Evolutionary conservation across 441 rosid species (phyloP).

Genomic region (Adansonia gregorii): DNA sequence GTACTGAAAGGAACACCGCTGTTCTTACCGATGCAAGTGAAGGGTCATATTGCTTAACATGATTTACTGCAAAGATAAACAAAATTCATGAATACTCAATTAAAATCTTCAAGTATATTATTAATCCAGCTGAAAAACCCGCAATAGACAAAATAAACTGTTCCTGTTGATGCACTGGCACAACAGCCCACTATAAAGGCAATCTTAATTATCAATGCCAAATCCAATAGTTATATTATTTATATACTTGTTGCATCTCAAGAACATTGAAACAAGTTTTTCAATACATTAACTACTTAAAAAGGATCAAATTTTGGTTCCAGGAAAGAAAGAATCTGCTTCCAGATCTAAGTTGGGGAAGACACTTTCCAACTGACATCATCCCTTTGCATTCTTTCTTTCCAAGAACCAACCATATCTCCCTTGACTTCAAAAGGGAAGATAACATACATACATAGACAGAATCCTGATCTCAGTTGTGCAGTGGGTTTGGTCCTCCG

Average conservation of each 20-base stretch:
- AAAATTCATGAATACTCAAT: background rate
- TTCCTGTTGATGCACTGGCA: background rate
- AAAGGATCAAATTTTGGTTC: slow-evolving; percentile 30
- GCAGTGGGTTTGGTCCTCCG: slow-evolving; percentile 59
- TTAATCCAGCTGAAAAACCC: background rate
- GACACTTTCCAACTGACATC: background rate
- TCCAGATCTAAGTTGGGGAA: background rate
- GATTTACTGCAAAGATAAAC: background rate
- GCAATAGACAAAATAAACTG: background rate
- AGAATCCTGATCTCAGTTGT: slow-evolving; percentile 37
- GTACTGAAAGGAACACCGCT: background rate
- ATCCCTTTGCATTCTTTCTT: slow-evolving; percentile 26
- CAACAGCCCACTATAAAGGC: slow-evolving; percentile 5
- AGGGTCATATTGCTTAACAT: background rate
- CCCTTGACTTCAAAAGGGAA: background rate
- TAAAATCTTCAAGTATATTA: background rate
- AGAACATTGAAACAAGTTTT: background rate
- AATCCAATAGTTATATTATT: background rate
- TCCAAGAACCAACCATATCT: slow-evolving; percentile 31
- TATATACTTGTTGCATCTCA: slow-evolving; percentile 1
- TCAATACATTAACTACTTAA: slow-evolving; percentile 1
- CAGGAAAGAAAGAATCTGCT: slow-evolving; percentile 32
- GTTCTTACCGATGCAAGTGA: background rate
- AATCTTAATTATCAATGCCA: background rate
- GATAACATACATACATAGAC: background rate